These are phyloP conservation scores for Aegilops longissima DNA, from an alignment of 176 grass and related monocot species.

Conservation along the genomic window DNA sequence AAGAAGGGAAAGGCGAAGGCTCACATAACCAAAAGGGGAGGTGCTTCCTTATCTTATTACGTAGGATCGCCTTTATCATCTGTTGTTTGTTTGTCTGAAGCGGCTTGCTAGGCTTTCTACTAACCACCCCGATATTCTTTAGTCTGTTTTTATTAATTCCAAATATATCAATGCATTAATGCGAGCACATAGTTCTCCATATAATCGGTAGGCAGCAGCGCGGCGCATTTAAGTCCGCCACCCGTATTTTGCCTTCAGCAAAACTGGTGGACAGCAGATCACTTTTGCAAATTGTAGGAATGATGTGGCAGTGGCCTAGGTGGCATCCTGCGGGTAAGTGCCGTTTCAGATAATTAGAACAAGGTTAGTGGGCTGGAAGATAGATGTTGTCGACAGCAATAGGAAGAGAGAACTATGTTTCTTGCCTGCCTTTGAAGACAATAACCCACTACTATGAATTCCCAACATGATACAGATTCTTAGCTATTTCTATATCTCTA, in stretches of 20 bases:
- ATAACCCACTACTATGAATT: not conserved
- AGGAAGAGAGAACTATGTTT: not conserved
- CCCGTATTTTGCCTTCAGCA: not conserved
- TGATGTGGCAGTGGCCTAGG: not conserved
- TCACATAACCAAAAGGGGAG: not conserved
- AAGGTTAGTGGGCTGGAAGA: not conserved
- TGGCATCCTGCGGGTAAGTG: not conserved
- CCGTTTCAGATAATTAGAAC: not conserved
- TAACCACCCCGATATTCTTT: not conserved
- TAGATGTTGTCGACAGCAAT: not conserved
- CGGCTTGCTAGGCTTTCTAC: not conserved
- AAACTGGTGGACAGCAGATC: not conserved
- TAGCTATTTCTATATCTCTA: conserved; percentile 1
- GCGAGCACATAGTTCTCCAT: not conserved
- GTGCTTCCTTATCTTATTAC: not conserved
- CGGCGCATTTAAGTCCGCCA: not conserved
- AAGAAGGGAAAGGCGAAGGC: not conserved
- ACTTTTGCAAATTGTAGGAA: not conserved
- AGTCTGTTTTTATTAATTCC: not conserved
- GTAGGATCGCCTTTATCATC: not conserved
- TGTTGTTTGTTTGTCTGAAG: not conserved
- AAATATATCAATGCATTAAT: not conserved
- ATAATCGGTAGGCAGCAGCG: not conserved
- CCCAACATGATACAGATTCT: not conserved
- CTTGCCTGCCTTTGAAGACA: not conserved